phyloP scores from a whole-genome alignment of 2,329 filamentous ascomycete genomes.

The Torrubiella hemipterigena region DNA sequence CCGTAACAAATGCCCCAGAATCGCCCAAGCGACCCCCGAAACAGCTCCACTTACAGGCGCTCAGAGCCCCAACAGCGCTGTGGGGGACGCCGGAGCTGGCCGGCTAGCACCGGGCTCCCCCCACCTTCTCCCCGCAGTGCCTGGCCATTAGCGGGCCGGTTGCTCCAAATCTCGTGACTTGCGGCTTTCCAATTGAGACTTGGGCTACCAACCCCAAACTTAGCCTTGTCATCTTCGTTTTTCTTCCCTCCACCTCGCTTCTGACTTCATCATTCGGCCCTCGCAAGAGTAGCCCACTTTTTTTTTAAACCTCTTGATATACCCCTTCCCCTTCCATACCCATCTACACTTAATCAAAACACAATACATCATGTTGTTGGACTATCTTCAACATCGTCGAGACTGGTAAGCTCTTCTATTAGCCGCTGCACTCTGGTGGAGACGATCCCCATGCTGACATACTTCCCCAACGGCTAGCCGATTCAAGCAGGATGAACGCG shows the following conservation, averaged over 20 bases:
- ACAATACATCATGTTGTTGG: slow-evolving; percentile 27
- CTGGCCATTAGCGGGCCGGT: not conserved
- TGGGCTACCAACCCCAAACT: too few relatives aligned
- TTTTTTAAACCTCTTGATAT: not conserved
- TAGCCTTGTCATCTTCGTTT: not conserved
- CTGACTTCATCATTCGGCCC: too few relatives aligned
- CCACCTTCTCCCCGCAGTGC: not conserved
- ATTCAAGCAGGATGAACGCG: slow-evolving; percentile 68
- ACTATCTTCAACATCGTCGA: slow-evolving; percentile 57
- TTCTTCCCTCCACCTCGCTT: not conserved
- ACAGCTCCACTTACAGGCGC: not conserved
- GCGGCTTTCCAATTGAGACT: not conserved
- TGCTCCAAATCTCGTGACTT: slow-evolving; percentile 3
- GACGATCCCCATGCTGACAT: slow-evolving; percentile 1
- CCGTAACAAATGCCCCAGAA: too few relatives aligned
- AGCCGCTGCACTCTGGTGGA: too few relatives aligned
- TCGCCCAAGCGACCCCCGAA: too few relatives aligned
- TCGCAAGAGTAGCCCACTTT: too few relatives aligned
- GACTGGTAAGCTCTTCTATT: slow-evolving; percentile 49
- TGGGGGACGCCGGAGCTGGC: slow-evolving; percentile 1
- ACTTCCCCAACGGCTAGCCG: slow-evolving; percentile 35
- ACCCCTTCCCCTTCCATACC: slow-evolving; percentile 1
- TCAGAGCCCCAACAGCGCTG: too few relatives aligned
- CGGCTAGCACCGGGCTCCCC: slow-evolving; percentile 7
- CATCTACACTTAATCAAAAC: slow-evolving; percentile 1